phyloP scores from a whole-genome alignment of 106 monocot species.

The Phalaenopsis equestris region DNA sequence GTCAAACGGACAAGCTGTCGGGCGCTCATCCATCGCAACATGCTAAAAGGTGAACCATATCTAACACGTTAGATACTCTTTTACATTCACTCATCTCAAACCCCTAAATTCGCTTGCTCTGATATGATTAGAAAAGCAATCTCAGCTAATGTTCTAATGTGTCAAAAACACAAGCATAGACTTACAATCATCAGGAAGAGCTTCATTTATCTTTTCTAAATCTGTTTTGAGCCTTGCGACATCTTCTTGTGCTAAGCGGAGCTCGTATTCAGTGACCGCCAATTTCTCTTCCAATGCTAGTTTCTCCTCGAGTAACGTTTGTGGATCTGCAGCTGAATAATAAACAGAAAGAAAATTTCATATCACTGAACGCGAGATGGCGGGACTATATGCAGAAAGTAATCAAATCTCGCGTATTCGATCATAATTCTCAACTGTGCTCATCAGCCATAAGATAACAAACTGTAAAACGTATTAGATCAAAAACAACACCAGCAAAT shows the following conservation, averaged over 20 bases:
- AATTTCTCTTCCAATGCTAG: conserved; percentile 62
- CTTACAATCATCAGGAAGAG: conserved; percentile 17
- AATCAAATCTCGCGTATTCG: neutral
- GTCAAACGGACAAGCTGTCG: neutral
- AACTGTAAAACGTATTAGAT: neutral
- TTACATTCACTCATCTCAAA: neutral
- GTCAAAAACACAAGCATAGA: neutral
- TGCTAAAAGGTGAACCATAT: neutral
- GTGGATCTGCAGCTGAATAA: conserved; percentile 82
- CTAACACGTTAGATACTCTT: neutral
- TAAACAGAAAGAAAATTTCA: conserved; percentile 9
- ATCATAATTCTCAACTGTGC: neutral
- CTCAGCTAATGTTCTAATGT: neutral
- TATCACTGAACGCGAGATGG: neutral
- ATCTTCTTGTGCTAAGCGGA: conserved; percentile 91
- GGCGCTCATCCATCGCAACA: neutral
- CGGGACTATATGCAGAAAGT: neutral
- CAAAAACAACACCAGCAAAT: neutral
- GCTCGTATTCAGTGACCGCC: conserved; percentile 86
- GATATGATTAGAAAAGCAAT: neutral
- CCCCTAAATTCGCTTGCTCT: neutral
- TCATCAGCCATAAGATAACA: neutral
- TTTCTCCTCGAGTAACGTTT: conserved; percentile 86
- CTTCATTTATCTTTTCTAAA: conserved; percentile 54
- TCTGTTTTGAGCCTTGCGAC: conserved; percentile 62